Evolutionary conservation across 2,329 filamentous ascomycete genomes (phyloP), one percentile per base, ranked within the genome.

Genomic region (Esteya vermicola): DNA sequence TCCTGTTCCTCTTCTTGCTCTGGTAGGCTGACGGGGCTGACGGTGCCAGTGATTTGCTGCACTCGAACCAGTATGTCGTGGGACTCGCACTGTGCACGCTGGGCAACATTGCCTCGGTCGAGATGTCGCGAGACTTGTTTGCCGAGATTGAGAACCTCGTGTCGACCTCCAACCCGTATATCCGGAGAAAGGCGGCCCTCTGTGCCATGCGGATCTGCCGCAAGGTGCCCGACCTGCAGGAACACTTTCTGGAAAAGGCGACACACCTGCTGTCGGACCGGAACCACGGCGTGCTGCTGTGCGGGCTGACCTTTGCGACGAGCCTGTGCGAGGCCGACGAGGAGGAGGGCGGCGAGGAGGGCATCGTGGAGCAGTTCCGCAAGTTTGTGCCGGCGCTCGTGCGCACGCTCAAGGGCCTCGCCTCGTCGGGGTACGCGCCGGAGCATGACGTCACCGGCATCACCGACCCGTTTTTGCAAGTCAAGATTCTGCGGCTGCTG

Each of bases 391-490:
- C 81, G 4, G 76, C 78, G 23, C 65, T 98, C 40, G 89, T 96
- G 42, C 84, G 88, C 57, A 89, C 88, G 26, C 61, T 98, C 50
- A 98, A 96, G 64, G 79, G 83, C 4, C 68, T 98, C 41, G 91
- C 89, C 12, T 91, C 86, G 32, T 96, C 91, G 21, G 91, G 91
- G 37, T 98, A 98, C 60, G 85, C 91, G 10, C 91, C 91, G 4
- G 91, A 98, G 57, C 93, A 98, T 57, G 91, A 98, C 61, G 91
- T 98, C 33, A 95, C 88, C 16, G 93, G 93, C 28, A 94, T 98
- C 47, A 94, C 89, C 31, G 93, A 98, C 59, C 91, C 91, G 1
- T 98, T 98, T 64, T 62, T 98, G 36, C 91, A 98, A 62, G 88
- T 94, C 63, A 98, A 96, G 66, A 86, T 98, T 43, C 67, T 98